A percentile compares a stretch with the other conserved stretches of the same genome.
These are phyloP conservation scores for Lonicera japonica DNA, from an alignment of 129 eudicot genomes.

Conservation along the genomic window DNA sequence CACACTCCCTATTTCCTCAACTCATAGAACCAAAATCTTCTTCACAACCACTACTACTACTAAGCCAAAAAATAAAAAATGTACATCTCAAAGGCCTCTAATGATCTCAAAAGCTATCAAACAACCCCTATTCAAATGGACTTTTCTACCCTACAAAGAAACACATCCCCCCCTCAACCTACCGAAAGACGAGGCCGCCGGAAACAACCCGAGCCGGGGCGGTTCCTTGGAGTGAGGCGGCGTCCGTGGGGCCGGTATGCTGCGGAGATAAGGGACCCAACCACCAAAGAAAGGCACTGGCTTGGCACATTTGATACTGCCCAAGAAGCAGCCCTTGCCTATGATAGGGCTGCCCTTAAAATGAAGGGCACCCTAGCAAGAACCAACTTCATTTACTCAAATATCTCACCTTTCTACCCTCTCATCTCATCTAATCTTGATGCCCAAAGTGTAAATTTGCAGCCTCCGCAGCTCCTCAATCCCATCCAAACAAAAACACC, in stretches of 20 bases:
- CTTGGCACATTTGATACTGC: constrained; percentile 98
- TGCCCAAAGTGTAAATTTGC: constrained; percentile 31
- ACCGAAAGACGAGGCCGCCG: constrained; percentile 75
- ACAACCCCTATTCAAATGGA: constrained; percentile 52
- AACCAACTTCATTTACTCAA: constrained; percentile 78
- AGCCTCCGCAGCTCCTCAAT: constrained; percentile 20
- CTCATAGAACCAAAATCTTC: constrained; percentile 3
- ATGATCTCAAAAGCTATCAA: constrained; percentile 36
- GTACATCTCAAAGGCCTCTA: constrained; percentile 39
- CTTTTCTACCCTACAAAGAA: constrained; percentile 68
- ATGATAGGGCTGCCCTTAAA: constrained; percentile 90
- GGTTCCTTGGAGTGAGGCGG: constrained; percentile 79
- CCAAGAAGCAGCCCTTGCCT: constrained; percentile 98
- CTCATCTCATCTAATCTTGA: constrained; percentile 38
- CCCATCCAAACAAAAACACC: constrained; percentile 17
- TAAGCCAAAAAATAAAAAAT: constrained; percentile 1
- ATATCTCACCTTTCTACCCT: constrained; percentile 37
- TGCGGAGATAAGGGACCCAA: constrained; percentile 91
- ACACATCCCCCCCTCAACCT: constrained; percentile 59
- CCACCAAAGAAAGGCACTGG: constrained; percentile 97
- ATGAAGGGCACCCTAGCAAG: constrained; percentile 96
- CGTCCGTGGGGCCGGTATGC: constrained; percentile 98
- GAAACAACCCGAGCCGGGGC: constrained; percentile 82
- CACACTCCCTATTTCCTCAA: background rate
- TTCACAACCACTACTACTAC: constrained; percentile 11